A percentile compares a stretch with the other conserved stretches of the same genome.
Evolutionary conservation across 2,329 filamentous ascomycete genomes (phyloP).

Genomic region (Aspergillus unguis): DNA sequence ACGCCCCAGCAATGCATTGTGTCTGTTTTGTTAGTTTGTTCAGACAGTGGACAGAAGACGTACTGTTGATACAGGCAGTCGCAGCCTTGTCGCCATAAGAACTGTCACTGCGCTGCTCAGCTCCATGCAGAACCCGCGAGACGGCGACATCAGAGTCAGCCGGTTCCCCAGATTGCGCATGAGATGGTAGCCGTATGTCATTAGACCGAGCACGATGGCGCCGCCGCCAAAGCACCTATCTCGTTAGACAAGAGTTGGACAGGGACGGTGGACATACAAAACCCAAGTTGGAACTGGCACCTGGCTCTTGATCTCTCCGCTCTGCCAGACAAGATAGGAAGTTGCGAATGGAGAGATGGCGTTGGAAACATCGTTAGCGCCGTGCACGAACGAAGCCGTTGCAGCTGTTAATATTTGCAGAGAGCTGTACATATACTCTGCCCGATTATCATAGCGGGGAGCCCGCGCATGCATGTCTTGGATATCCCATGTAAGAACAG

Average conservation of each 20-base stretch:
- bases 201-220: conserved; percentile 34
- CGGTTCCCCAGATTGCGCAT: conserved; percentile 41
- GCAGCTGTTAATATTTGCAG: conserved; percentile 36
- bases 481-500: conserved; percentile 36
- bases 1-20: conserved; percentile 36
- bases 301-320: conserved; percentile 29
- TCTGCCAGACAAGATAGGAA: conserved; percentile 36
- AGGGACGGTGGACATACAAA: conserved; percentile 23
- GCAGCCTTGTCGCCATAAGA: conserved; percentile 32
- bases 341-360: conserved; percentile 43
- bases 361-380: conserved; percentile 46
- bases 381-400: conserved; percentile 40
- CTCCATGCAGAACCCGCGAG: conserved; percentile 33
- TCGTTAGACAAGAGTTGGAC: conserved; percentile 27
- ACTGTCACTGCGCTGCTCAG: conserved; percentile 42
- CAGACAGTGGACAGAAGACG: background rate
- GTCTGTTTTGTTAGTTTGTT: conserved; percentile 15
- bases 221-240: conserved; percentile 5
- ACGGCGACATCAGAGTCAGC: conserved; percentile 40
- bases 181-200: conserved; percentile 43
- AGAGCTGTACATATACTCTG: conserved; percentile 42
- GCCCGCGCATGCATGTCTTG: conserved; percentile 34
- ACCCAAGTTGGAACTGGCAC: conserved; percentile 38
- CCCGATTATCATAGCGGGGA: conserved; percentile 44
- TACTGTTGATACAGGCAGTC: conserved; percentile 34